Base-by-base conservation (phyloP, 768 basidiomycete genomes). In the Amanita jacksonii region DNA sequence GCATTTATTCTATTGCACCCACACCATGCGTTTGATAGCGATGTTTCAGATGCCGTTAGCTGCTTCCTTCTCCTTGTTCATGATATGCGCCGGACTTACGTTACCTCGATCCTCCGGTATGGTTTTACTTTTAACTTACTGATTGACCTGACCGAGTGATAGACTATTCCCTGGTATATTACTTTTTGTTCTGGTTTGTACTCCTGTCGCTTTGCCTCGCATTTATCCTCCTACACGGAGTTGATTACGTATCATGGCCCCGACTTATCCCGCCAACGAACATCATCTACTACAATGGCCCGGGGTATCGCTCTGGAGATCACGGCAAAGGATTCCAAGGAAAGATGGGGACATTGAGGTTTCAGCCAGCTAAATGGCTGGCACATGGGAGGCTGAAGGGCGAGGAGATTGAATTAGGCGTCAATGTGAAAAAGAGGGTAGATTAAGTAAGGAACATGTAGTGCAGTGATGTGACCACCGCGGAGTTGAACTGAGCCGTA, bases 211-310 rank as follows among this genome's bases (percentile, higher is more conserved):
- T 77, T 41, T 71, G 90, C 9, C 62, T 83, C 46, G 52, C 66
- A 35, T 92, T 86, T 64, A 90, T 98, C 51, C 51, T 81, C 54
- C 61, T 76, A n/a, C 75, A 94, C 61, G 94, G 93, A 28, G 80
- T 93, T 51, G 87, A 91, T 49, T 99, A 96, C 58, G 94, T 99
- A 43, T 76, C 85, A 12, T 97, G 92, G 88, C 96, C 96, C 9
- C 76, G 83, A 8, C 72, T 99, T 43, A 75, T 85, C 50, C 85
- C 89, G 0, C 79, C 82, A 3, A 81, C 91, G 36, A 86, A 90
- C 45, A 68, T 81, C 41, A 82, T 98, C 45, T 79, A 85, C 56
- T 99, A 97, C 61, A 70, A 73, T 38, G 96, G 96, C 12, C 85
- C 90, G 25, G 93, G 92, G 4, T 90, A 74, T 68, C 81, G 86